These are phyloP conservation scores for Eucalyptus urophylla DNA, from an alignment of 345 rosid genomes.

Conservation along the genomic window DNA sequence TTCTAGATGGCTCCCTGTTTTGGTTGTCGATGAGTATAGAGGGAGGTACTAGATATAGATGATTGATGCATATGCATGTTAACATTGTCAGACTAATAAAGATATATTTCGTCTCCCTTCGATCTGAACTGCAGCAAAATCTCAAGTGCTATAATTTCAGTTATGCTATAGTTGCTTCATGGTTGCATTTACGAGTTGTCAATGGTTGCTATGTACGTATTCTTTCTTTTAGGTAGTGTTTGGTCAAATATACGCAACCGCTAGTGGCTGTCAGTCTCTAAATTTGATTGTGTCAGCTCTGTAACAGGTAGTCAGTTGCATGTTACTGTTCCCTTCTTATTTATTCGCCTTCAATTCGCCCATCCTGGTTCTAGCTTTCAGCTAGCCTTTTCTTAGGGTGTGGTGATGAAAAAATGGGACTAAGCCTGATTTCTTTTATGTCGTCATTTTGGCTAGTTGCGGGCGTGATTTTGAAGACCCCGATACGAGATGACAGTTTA, in stretches of 20 bases:
- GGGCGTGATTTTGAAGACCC: not conserved
- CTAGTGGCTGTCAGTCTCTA: not conserved
- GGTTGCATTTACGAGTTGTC: not conserved
- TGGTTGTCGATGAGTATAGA: not conserved
- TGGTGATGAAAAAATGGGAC: not conserved
- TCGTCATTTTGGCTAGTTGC: not conserved
- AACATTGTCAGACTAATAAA: not conserved
- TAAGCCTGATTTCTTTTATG: not conserved
- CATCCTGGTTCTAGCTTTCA: not conserved
- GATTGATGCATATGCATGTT: not conserved
- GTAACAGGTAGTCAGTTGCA: not conserved
- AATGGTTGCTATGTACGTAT: not conserved
- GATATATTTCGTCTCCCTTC: not conserved
- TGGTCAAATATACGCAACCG: not conserved
- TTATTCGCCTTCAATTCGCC: not conserved
- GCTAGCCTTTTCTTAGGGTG: not conserved
- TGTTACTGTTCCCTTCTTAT: not conserved
- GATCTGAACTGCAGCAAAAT: not conserved
- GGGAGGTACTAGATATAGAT: not conserved
- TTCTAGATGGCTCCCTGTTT: not conserved
- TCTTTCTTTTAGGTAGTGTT: not conserved
- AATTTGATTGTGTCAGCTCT: not conserved
- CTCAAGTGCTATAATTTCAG: not conserved
- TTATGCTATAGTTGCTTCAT: not conserved
- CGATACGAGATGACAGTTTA: not conserved